Percentiles rank a stretch among this genome's conserved stretches.
Evolutionary conservation across 495 filamentous ascomycete genomes (phyloP).

Genomic region (Annulohypoxylon stygium): DNA sequence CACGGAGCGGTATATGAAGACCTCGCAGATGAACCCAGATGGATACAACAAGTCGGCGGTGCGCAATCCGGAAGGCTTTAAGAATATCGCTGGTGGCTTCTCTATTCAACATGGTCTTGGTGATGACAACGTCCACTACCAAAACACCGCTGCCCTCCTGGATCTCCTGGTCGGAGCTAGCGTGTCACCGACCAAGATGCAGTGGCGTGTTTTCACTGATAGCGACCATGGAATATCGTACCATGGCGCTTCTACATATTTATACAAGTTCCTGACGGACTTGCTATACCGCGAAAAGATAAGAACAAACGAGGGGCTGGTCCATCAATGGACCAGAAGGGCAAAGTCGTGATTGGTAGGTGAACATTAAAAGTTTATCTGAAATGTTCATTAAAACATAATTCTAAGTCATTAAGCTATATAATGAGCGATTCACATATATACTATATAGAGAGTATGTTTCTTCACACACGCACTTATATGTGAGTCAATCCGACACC

Average conservation of each 20-base stretch:
- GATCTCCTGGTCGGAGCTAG: slow-evolving; percentile 64
- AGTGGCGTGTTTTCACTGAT: slow-evolving; percentile 67
- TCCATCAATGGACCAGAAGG: slow-evolving; percentile 62
- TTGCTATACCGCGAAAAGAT: slow-evolving; percentile 63
- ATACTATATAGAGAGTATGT: neutral
- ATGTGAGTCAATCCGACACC: too few species aligned
- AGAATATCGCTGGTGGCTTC: slow-evolving; percentile 64
- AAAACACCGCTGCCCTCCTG: slow-evolving; percentile 65
- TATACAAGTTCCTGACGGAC: slow-evolving; percentile 67
- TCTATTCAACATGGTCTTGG: slow-evolving; percentile 68
- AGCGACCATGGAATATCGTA: slow-evolving; percentile 66
- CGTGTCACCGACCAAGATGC: slow-evolving; percentile 66
- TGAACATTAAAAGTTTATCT: neutral
- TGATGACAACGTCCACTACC: slow-evolving; percentile 73
- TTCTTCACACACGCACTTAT: too few species aligned
- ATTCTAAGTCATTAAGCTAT: neutral
- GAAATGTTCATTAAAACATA: too few species aligned
- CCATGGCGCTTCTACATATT: slow-evolving; percentile 57
- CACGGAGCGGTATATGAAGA: slow-evolving; percentile 75
- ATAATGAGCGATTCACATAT: neutral
- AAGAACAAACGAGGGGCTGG: slow-evolving; percentile 46
- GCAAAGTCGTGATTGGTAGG: slow-evolving; percentile 17
- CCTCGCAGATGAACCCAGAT: slow-evolving; percentile 58
- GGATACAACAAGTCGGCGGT: slow-evolving; percentile 65
- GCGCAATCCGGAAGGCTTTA: slow-evolving; percentile 61